Evolutionary conservation across 2,329 filamentous ascomycete genomes (phyloP).

Genomic region (Botrytis pseudocinerea): DNA sequence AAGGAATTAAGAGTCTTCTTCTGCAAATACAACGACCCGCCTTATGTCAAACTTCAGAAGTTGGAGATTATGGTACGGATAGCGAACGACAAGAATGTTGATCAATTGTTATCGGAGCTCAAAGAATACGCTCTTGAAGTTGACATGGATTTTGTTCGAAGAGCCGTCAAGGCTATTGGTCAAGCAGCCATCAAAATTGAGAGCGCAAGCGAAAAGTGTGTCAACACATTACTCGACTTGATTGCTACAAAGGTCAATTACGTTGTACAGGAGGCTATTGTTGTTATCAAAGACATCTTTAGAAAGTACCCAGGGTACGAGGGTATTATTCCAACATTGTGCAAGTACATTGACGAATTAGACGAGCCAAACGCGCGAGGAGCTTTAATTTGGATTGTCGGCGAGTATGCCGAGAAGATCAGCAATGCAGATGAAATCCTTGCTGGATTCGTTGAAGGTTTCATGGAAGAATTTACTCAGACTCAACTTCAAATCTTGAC

Average conservation of each 20-base stretch:
- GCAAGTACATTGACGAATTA: slow-evolving; percentile 93
- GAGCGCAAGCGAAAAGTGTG: slow-evolving; percentile 89
- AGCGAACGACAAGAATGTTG: slow-evolving; percentile 94
- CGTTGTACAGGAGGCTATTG: slow-evolving; percentile 95
- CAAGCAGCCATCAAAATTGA: slow-evolving; percentile 99
- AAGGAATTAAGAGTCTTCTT: slow-evolving; percentile 99
- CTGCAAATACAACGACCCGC: slow-evolving; percentile 99
- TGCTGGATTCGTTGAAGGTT: slow-evolving; percentile 85
- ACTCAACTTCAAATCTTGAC: slow-evolving; percentile 98
- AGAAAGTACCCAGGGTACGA: slow-evolving; percentile 97
- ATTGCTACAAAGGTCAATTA: slow-evolving; percentile 99
- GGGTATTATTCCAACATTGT: slow-evolving; percentile 94
- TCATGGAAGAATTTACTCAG: slow-evolving; percentile 96
- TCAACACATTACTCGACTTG: slow-evolving; percentile 87
- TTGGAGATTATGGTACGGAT: slow-evolving; percentile 99
- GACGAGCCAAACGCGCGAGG: slow-evolving; percentile 91
- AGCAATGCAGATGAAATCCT: slow-evolving; percentile 97
- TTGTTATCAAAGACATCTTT: slow-evolving; percentile 99
- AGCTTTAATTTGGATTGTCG: slow-evolving; percentile 96
- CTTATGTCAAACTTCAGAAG: slow-evolving; percentile 96
- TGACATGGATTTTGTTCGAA: slow-evolving; percentile 97
- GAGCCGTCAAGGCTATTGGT: slow-evolving; percentile 93
- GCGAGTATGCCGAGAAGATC: slow-evolving; percentile 99
- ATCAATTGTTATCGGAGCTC: slow-evolving; percentile 88
- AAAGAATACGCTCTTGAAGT: slow-evolving; percentile 98